Conservation (phyloP, 2,329 filamentous ascomycete genomes). For the Teratosphaeria nubilosa region DNA sequence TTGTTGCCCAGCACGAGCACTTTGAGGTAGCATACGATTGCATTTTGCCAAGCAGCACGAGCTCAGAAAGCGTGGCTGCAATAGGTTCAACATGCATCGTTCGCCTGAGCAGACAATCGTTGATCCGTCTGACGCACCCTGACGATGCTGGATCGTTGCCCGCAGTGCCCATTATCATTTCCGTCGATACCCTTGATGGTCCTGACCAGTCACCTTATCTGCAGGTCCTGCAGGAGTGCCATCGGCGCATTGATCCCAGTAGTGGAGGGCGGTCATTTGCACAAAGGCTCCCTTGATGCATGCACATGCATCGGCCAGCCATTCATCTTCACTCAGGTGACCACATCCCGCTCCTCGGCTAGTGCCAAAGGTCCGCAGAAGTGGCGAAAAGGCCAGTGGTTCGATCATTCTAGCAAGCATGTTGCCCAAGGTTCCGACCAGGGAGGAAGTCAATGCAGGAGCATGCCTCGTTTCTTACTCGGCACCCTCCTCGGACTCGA, state of each 20-base stretch:
- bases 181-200: background rate
- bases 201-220: slow-evolving; percentile 41
- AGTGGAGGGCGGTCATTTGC: slow-evolving; percentile 9
- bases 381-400: slow-evolving; percentile 34
- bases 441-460: slow-evolving; percentile 14
- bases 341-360: slow-evolving; percentile 29
- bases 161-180: background rate
- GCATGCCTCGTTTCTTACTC: slow-evolving; percentile 1
- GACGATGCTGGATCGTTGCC: slow-evolving; percentile 2
- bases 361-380: slow-evolving; percentile 30
- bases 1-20: background rate
- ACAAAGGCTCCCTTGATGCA: slow-evolving; percentile 8
- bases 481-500: slow-evolving; percentile 15
- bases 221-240: slow-evolving; percentile 29
- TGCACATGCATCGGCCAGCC: slow-evolving; percentile 17
- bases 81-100: background rate
- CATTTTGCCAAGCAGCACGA: slow-evolving; percentile 1
- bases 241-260: slow-evolving; percentile 9
- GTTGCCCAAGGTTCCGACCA: slow-evolving; percentile 10
- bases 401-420: slow-evolving; percentile 29
- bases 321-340: slow-evolving; percentile 29
- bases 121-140: slow-evolving; percentile 1
- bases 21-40: background rate
- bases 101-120: background rate
- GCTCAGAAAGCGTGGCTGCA: background rate